A percentile compares a stretch with the other conserved stretches of the same genome.
These are phyloP conservation scores for Mortierella alpina DNA, from an alignment of 192 early-diverging fungal species.

Conservation along the genomic window DNA sequence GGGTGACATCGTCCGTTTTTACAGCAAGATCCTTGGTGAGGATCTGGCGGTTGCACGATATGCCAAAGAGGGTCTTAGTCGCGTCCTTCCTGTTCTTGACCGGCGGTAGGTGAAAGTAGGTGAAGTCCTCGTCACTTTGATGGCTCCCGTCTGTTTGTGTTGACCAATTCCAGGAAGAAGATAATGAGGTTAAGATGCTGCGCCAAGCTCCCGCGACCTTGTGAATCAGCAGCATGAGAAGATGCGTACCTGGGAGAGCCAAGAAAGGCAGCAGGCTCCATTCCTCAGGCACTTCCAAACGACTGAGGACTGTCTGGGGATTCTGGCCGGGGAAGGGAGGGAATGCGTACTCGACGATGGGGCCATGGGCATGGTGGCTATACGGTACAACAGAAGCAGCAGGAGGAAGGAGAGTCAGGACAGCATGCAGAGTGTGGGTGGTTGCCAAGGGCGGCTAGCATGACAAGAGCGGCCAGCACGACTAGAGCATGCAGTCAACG, in stretches of 20 bases:
- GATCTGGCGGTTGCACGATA: slow-evolving; percentile 86
- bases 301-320: slow-evolving; percentile 30
- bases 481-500: neutral
- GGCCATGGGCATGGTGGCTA: slow-evolving; percentile 65
- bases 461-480: neutral
- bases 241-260: slow-evolving; percentile 71
- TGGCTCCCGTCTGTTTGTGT: slow-evolving; percentile 72
- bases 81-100: slow-evolving; percentile 69
- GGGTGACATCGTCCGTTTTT: slow-evolving; percentile 80
- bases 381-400: neutral
- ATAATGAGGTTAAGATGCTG: neutral
- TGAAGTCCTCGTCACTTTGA: slow-evolving; percentile 83
- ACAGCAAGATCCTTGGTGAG: slow-evolving; percentile 75
- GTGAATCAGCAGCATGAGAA: neutral
- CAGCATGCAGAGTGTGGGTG: neutral
- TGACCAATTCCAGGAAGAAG: neutral
- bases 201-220: too few species aligned
- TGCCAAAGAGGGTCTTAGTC: slow-evolving; percentile 79
- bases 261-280: slow-evolving; percentile 87
- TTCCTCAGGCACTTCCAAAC: slow-evolving; percentile 76
- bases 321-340: slow-evolving; percentile 60
- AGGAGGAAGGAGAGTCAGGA: neutral
- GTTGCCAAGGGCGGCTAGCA: neutral
- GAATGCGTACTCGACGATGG: slow-evolving; percentile 62
- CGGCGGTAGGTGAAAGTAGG: slow-evolving; percentile 87